Evolutionary conservation across 1,139 yeast genomes (phyloP), one percentile per base, ranked within the genome.

Genomic region (Saccharomycopsis crataegensis): DNA sequence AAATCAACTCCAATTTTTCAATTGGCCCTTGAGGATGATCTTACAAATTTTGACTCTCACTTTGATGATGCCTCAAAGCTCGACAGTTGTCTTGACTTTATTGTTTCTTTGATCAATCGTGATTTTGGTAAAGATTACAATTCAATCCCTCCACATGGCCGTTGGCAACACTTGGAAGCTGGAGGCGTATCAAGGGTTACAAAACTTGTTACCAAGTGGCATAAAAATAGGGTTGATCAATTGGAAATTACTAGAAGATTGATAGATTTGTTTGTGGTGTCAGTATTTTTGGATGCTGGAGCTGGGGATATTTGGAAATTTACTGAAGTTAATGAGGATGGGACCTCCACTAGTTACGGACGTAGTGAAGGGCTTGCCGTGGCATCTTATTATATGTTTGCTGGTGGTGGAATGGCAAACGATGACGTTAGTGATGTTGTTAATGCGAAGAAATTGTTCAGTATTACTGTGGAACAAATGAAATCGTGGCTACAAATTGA

Each of bases 331-430:
- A 64, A 58, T 1, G 62, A 70, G 3, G 53, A 48, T 8, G 65
- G 62, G 8, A 62, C 64, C 31, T 3, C 28, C 4, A 22, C 28
- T 3, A 66, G 63, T 4, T 62, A 62, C 22, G 62, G 65, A 33
- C 71, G 85, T 62, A 76, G 82, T 17, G 86, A 80, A 65, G 86
- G 86, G 3, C 68, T 79, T 52, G 85, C 84, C 2, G 75, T 80
- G 45, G 84, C 82, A 0, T 73, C 80, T 28, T 69, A 75, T 54
- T 71, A 79, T 59, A 70, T 80, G 77, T 80, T 79, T 62, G 65
- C 64, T n/a, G 59, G 64, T 8, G 85, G 85, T 0, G 60, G 59
- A 17, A 72, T 80, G 49, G 74, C 82, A 22, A 58, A 62, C 11
- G 65, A 65, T 51, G 54, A 63, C 1, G 57, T 59, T 17, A 52